Base-by-base conservation (phyloP, 805 yeast species). In the Starmerella davenportii region DNA sequence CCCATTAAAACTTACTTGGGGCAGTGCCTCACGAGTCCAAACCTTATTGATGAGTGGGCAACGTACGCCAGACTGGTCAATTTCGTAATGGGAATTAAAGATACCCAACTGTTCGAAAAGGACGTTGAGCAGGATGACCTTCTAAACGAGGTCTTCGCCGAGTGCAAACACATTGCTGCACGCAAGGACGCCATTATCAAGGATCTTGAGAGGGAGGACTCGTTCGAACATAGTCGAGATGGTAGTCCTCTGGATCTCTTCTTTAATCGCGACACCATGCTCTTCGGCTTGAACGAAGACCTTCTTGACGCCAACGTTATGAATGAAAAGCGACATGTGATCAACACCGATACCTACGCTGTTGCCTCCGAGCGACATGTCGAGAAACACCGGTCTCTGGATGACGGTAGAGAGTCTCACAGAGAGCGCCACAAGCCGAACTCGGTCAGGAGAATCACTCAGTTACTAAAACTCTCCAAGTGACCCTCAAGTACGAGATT, bases 1-100 rank as follows among this genome's bases (percentile, higher is more conserved):
- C 49, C 41, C 1, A 40, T 50, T 3, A 49, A 51, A 30, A 40
- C 49, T 14, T 50, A 46, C 30, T 51, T 55, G 54, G 49, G 54
- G 17, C 46, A 49, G 36, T 43, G 45, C 27, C 45, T 52, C n/a
- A 48, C 53, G 21, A 51, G 52, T 40, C 64, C 64, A 3, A 57
- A 51, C 37, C 43, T 60, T 40, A 51, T 60, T 29, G 64, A 60
- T 37, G 46, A 48, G 36, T 52, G 52, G 37, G 59, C 54, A 17
- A 39, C 43, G 13, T 47, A 48, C 27, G 52, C 61, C 5, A 43
- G 46, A 24, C 40, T 60, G 34, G 58, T 42, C 11, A 29, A 37
- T 4, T 30, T 39, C 33, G 38, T 45, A 11, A 16, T 8, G 14
- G 21, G 18, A 3, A 36, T 33, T 1, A 2, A 11, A 3, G 35